Evolutionary conservation across 169 alveolate genomes (phyloP).

Genomic region (Plasmodium sp.): DNA sequence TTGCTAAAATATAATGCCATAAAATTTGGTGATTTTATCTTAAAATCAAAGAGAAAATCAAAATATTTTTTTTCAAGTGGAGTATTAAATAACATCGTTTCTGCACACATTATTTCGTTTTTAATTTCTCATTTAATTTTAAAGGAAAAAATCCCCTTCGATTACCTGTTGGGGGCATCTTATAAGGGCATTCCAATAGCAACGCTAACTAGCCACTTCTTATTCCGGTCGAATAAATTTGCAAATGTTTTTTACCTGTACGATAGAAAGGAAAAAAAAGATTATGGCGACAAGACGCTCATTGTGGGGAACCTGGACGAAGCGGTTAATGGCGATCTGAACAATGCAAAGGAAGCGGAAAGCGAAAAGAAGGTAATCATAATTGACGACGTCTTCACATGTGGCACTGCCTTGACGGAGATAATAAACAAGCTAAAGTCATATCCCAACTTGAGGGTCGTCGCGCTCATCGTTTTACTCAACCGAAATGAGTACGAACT

Average conservation of each 20-base stretch:
- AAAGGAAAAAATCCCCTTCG: not conserved
- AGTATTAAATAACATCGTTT: slow-evolving; percentile 30
- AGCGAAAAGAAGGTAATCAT: slow-evolving; percentile 20
- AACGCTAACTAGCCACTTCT: slow-evolving; percentile 49
- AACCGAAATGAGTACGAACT: slow-evolving; percentile 46
- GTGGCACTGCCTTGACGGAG: slow-evolving; percentile 55
- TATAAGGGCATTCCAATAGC: slow-evolving; percentile 57
- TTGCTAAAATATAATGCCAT: slow-evolving; percentile 51
- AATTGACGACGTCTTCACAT: slow-evolving; percentile 57
- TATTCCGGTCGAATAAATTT: slow-evolving; percentile 34
- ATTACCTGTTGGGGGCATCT: slow-evolving; percentile 53
- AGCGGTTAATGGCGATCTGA: not conserved
- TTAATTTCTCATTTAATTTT: slow-evolving; percentile 42
- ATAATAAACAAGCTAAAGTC: slow-evolving; percentile 25
- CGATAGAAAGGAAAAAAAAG: slow-evolving; percentile 68
- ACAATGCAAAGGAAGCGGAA: not conserved
- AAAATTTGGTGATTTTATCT: slow-evolving; percentile 43
- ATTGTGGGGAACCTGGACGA: slow-evolving; percentile 21
- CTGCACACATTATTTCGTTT: slow-evolving; percentile 44
- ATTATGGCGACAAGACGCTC: slow-evolving; percentile 32
- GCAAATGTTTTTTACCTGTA: slow-evolving; percentile 44
- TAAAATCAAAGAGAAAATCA: slow-evolving; percentile 57
- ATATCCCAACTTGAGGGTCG: not conserved
- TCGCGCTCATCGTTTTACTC: slow-evolving; percentile 26
- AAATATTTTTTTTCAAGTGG: slow-evolving; percentile 57